Evolutionary conservation across 805 yeast species (phyloP), one percentile per base, ranked within the genome.

Genomic region (Myxozyma sirexii): DNA sequence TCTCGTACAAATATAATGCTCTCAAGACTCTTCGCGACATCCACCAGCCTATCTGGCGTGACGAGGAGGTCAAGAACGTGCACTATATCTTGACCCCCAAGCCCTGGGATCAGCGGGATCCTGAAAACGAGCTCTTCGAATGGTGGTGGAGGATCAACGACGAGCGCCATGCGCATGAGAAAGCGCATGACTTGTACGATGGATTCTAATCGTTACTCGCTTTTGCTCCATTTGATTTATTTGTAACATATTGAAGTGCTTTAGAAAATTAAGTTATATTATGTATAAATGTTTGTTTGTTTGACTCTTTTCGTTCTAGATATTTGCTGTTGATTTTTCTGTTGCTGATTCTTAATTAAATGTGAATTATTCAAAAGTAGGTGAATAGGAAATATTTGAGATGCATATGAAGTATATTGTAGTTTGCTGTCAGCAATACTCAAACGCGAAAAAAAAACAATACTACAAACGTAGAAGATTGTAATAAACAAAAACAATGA

Each of bases 81-180:
- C 87, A 83, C 70, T 83, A 80, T 67, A 83, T 83, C 33, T 62
- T 83, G 42, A 77, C 79, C 4, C 86, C 87, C 12, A 83, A 83
- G 72, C 87, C 87, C 2, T 83, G 87, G 87, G 79, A 82, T 44
- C 77, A 76, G 21, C 58, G 68, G 2, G 69, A 70, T 19, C 63
- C 69, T 6, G 66, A 67, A 51, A 67, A 67, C 38, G 69, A 64
- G 37, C 68, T 85, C 4, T 84, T 84, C 65, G 65, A 71, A 15
- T 71, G 71, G 63, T 83, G 87, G 87, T 79, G 81, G 78, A 70
- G 71, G 56, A 69, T 79, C 49, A 78, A 82, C 35, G 67, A 62
- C 41, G 67, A 62, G 74, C 75, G 39, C 72, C 77, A 62, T 65
- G 81, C 56, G 51, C 71, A 23, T 27, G 69, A 68, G 51, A 54